Evolutionary conservation across 2,329 filamentous ascomycete species (phyloP).

Genomic region (Thielaviopsis musarum): DNA sequence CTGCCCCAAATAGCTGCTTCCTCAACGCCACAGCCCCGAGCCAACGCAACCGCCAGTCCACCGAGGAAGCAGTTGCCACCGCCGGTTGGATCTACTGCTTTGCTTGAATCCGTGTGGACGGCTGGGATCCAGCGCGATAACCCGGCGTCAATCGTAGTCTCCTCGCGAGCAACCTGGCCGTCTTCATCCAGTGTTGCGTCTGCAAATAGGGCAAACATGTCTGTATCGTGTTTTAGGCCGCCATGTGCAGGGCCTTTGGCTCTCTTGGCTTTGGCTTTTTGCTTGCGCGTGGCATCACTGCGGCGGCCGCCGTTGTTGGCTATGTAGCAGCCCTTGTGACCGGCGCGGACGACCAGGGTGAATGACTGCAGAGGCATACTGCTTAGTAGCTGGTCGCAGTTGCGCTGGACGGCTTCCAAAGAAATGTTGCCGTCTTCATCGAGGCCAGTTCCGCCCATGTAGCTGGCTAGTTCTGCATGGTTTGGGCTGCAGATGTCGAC

Average conservation of each 20-base stretch:
- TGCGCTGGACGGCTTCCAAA: slow-evolving; percentile 34
- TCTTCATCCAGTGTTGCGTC: slow-evolving; percentile 37
- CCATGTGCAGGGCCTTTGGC: slow-evolving; percentile 29
- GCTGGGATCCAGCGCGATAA: slow-evolving; percentile 63
- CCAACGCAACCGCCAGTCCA: slow-evolving; percentile 40
- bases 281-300: slow-evolving; percentile 16
- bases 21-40: slow-evolving; percentile 40
- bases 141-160: slow-evolving; percentile 45
- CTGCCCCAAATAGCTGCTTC: slow-evolving; percentile 64
- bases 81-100: slow-evolving; percentile 81
- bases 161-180: slow-evolving; percentile 36
- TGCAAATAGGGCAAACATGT: slow-evolving; percentile 46
- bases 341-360: slow-evolving; percentile 52
- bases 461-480: slow-evolving; percentile 69
- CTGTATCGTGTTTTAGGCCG: slow-evolving; percentile 39
- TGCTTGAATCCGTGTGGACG: slow-evolving; percentile 38
- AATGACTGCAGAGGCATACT: slow-evolving; percentile 49
- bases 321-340: slow-evolving; percentile 54
- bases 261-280: slow-evolving; percentile 18
- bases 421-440: slow-evolving; percentile 39
- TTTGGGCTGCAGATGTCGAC: slow-evolving; percentile 62
- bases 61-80: slow-evolving; percentile 81
- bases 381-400: slow-evolving; percentile 44
- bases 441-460: slow-evolving; percentile 51
- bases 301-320: slow-evolving; percentile 40